Evolutionary conservation across 768 basidiomycete genomes (phyloP).

Genomic region (Lentinus tigrinus): DNA sequence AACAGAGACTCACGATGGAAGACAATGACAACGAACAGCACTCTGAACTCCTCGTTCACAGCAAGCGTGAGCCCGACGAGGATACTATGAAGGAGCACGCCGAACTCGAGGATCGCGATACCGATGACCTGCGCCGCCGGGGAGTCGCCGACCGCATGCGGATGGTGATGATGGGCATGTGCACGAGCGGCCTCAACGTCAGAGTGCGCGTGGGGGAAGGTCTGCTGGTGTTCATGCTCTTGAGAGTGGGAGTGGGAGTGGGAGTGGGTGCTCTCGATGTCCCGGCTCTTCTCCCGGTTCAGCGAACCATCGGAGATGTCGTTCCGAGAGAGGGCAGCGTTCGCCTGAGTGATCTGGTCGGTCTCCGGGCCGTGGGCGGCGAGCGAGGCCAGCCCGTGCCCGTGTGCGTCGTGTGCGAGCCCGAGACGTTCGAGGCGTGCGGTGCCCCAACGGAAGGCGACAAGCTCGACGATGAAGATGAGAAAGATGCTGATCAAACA

Average conservation of each 20-base stretch:
- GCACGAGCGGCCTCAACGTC: conserved; percentile 9
- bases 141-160: conserved; percentile 32
- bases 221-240: not conserved
- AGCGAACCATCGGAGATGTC: not conserved
- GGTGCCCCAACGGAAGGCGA: conserved; percentile 87
- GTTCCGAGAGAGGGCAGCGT: conserved; percentile 1
- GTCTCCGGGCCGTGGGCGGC: conserved; percentile 72
- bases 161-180: not conserved
- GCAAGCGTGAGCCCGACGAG: conserved; percentile 90
- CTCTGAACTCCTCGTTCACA: conserved; percentile 77
- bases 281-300: not conserved
- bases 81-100: conserved; percentile 84
- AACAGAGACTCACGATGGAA: conserved; percentile 76
- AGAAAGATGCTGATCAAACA: conserved; percentile 78
- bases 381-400: conserved; percentile 55
- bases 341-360: conserved; percentile 4
- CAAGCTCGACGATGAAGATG: conserved; percentile 82
- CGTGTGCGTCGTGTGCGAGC: conserved; percentile 64
- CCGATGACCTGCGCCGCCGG: conserved; percentile 76
- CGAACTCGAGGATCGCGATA: conserved; percentile 91
- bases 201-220: conserved; percentile 13
- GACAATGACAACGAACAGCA: conserved; percentile 86
- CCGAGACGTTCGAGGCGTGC: conserved; percentile 68
- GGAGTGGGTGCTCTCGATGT: conserved; percentile 12
- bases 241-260: too few species aligned